Conservation (phyloP, 352 stramenopile genomes). For the Phytophthora macrochlamydospora region DNA sequence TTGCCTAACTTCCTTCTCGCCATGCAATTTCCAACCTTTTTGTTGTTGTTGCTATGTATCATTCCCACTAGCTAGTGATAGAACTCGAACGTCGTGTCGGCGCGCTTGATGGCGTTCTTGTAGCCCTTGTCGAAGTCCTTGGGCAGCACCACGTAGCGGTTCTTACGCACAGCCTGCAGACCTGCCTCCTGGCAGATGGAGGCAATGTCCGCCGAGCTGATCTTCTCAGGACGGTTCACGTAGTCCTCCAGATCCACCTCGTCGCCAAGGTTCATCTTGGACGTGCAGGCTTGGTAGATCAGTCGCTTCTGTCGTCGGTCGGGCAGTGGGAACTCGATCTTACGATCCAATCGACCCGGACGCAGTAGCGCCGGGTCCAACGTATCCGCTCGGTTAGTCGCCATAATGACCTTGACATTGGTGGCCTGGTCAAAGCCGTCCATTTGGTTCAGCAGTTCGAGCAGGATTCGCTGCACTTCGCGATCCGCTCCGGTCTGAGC, state of each 20-base stretch:
- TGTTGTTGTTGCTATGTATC: too few relatives aligned
- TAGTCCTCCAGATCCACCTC: constrained; percentile 99
- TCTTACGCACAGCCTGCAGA: constrained; percentile 99
- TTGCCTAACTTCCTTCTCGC: constrained; percentile 11
- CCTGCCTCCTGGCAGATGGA: constrained; percentile 99
- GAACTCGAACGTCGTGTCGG: constrained; percentile 99
- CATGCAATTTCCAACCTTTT: background rate
- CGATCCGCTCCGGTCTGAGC: constrained; percentile 97
- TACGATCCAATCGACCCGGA: constrained; percentile 98
- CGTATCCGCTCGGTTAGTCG: constrained; percentile 99
- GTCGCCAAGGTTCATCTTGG: constrained; percentile 99
- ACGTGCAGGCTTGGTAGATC: constrained; percentile 99
- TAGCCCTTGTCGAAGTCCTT: constrained; percentile 99
- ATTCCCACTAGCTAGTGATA: constrained; percentile 84
- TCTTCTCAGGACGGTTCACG: constrained; percentile 99
- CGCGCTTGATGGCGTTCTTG: constrained; percentile 99
- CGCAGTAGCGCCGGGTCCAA: constrained; percentile 98
- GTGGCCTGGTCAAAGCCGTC: constrained; percentile 99
- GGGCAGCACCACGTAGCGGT: constrained; percentile 99
- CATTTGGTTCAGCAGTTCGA: constrained; percentile 99
- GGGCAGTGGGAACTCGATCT: constrained; percentile 99
- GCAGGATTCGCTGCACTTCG: constrained; percentile 98
- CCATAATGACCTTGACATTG: constrained; percentile 99
- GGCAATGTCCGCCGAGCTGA: constrained; percentile 97
- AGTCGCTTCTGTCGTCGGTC: constrained; percentile 99